Conservation (phyloP, 2,329 filamentous ascomycete genomes). For the Penicillium sp. region DNA sequence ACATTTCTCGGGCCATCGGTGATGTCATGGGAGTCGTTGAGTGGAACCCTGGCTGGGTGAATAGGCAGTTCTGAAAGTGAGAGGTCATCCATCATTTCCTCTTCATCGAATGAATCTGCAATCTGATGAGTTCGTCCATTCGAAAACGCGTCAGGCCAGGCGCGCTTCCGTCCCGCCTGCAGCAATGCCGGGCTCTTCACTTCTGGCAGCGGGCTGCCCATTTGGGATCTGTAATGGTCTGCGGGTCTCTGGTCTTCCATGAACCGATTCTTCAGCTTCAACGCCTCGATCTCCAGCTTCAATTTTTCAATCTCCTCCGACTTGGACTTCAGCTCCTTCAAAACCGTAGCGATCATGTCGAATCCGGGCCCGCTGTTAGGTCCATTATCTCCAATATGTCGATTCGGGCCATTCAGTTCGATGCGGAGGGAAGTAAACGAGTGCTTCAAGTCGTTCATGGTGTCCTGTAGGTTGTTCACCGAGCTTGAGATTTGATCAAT, state of each 20-base stretch:
- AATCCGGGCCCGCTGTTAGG: slow-evolving; percentile 24
- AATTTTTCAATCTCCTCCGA: slow-evolving; percentile 39
- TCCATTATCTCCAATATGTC: slow-evolving; percentile 20
- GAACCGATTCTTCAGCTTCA: slow-evolving; percentile 35
- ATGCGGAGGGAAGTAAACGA: slow-evolving; percentile 38
- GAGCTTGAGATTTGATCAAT: slow-evolving; percentile 39
- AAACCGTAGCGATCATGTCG: slow-evolving; percentile 37
- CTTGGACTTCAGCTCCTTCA: slow-evolving; percentile 38
- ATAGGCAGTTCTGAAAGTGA: slow-evolving; percentile 21
- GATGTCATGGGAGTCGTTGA: slow-evolving; percentile 17
- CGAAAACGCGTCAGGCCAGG: slow-evolving; percentile 29
- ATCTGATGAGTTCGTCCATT: slow-evolving; percentile 24
- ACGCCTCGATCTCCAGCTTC: slow-evolving; percentile 36
- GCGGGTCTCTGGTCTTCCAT: slow-evolving; percentile 28
- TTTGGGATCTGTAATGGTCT: slow-evolving; percentile 8
- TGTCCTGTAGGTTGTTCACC: slow-evolving; percentile 37
- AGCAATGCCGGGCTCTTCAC: slow-evolving; percentile 35
- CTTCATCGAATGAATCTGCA: slow-evolving; percentile 33
- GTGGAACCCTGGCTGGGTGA: slow-evolving; percentile 23
- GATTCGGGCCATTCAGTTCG: slow-evolving; percentile 32
- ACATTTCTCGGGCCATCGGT: neutral
- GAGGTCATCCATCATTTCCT: slow-evolving; percentile 29
- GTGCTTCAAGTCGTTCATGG: slow-evolving; percentile 38
- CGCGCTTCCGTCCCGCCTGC: slow-evolving; percentile 31
- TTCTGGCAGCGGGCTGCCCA: slow-evolving; percentile 23